Evolutionary conservation across 2,329 filamentous ascomycete species (phyloP).

Genomic region (Sporothrix brunneoviolacea): DNA sequence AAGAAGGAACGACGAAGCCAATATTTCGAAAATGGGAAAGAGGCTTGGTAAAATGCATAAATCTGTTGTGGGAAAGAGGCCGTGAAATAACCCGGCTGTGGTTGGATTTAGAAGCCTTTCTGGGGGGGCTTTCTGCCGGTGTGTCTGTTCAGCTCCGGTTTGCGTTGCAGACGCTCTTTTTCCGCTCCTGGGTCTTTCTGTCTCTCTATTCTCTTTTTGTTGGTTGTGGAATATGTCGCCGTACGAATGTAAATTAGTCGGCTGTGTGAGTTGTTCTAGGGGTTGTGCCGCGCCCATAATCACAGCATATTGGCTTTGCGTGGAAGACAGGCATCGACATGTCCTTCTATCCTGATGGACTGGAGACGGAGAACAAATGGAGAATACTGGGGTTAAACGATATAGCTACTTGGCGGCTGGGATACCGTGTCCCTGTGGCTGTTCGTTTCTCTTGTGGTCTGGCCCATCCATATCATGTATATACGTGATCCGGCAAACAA

Average conservation of each 20-base stretch:
- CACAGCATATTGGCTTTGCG: neutral
- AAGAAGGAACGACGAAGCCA: neutral
- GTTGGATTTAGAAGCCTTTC: too few species aligned
- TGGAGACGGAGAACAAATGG: neutral
- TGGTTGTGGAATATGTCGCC: neutral
- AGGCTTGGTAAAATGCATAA: too few species aligned
- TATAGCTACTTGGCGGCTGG: neutral
- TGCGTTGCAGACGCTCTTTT: too few species aligned
- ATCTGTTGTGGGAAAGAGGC: too few species aligned
- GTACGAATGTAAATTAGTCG: neutral
- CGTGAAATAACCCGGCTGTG: too few species aligned
- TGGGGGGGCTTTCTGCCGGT: too few species aligned
- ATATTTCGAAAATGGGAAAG: too few species aligned
- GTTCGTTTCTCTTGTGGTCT: neutral
- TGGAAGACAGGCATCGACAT: neutral
- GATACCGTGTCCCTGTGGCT: neutral
- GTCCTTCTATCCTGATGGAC: neutral
- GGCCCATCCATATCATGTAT: neutral
- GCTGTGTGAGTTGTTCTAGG: neutral
- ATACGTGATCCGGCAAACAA: slow-evolving; percentile 4
- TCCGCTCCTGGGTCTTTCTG: too few species aligned
- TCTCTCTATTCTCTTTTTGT: too few species aligned
- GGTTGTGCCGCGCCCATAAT: neutral
- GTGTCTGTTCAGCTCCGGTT: too few species aligned
- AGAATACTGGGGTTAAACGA: neutral